These are phyloP conservation scores for Mycena galopus DNA, from an alignment of 768 basidiomycete species.

Conservation along the genomic window DNA sequence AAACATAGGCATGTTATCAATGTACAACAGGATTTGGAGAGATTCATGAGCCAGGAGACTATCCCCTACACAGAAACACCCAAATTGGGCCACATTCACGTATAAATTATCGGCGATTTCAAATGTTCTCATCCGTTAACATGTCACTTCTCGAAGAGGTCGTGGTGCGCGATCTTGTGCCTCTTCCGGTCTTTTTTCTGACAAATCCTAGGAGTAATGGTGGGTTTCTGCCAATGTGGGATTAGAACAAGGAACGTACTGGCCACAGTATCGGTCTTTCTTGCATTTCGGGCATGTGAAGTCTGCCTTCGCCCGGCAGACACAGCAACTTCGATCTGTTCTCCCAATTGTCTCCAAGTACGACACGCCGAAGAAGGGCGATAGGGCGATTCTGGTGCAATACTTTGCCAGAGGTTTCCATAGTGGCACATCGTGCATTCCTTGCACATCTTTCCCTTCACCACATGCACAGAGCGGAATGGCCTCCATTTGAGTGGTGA, in stretches of 20 bases:
- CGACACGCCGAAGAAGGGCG: slow-evolving; percentile 61
- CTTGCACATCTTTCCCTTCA: slow-evolving; percentile 58
- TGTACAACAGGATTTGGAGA: no score
- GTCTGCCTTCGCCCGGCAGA: slow-evolving; percentile 44
- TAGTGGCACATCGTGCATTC: slow-evolving; percentile 45
- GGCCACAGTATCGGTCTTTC: slow-evolving; percentile 48
- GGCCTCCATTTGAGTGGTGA: slow-evolving; percentile 50
- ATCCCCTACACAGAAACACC: no score
- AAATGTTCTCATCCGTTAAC: slow-evolving; percentile 5
- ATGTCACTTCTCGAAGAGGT: slow-evolving; percentile 15
- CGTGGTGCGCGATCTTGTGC: slow-evolving; percentile 21
- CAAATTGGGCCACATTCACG: no score
- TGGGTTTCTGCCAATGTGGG: background rate
- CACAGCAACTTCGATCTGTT: slow-evolving; percentile 40
- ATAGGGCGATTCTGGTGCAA: slow-evolving; percentile 63
- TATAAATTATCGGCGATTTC: no score
- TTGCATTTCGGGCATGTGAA: slow-evolving; percentile 33
- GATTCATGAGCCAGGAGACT: no score
- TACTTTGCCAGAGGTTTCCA: no score
- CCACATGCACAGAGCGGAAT: slow-evolving; percentile 68
- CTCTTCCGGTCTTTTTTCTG: slow-evolving; percentile 24
- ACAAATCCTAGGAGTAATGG: slow-evolving; percentile 3
- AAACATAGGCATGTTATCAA: no score
- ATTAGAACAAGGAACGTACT: background rate
- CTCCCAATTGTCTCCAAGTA: slow-evolving; percentile 55